These are phyloP conservation scores for Neurospora sp. DNA, from an alignment of 495 filamentous ascomycete species.

Conservation along the genomic window DNA sequence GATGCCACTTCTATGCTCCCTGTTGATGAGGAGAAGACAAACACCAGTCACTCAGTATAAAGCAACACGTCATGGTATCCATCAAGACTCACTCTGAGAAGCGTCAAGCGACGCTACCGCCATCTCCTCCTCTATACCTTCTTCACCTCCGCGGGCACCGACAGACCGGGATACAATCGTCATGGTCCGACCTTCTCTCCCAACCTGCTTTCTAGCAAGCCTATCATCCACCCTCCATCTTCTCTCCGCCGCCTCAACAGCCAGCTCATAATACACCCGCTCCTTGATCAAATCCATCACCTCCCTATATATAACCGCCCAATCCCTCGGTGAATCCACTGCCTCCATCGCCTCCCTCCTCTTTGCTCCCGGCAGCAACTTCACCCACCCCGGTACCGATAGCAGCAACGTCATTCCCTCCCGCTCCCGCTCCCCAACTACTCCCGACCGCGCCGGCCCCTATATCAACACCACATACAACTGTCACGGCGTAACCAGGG, in stretches of 20 bases:
- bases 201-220: neutral
- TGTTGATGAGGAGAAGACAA: no score
- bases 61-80: neutral
- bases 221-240: neutral
- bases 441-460: neutral
- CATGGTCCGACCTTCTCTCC: neutral
- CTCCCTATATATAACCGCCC: constrained; percentile 8
- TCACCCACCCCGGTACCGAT: no score
- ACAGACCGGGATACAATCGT: neutral
- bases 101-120: neutral
- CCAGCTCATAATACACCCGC: constrained; percentile 6
- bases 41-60: neutral
- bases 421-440: no score
- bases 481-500: no score
- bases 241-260: neutral
- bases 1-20: neutral
- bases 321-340: constrained; percentile 1
- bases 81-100: neutral
- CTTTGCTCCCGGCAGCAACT: neutral
- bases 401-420: no score
- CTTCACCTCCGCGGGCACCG: neutral
- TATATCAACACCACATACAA: neutral
- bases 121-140: neutral
- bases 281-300: constrained; percentile 9
- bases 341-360: neutral